Evolutionary conservation across 768 basidiomycete species (phyloP).

Genomic region (Trametes villosa): DNA sequence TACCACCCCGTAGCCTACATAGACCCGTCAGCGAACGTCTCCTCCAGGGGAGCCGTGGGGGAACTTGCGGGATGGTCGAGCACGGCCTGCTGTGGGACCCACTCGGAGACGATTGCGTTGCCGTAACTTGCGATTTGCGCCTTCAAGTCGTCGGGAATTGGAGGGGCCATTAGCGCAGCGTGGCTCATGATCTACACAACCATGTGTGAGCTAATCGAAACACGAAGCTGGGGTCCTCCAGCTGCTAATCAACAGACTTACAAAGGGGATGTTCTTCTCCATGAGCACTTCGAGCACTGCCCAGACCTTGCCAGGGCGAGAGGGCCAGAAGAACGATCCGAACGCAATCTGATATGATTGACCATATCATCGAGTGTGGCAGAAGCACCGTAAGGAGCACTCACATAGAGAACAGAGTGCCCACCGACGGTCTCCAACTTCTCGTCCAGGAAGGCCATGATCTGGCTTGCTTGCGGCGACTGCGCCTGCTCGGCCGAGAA

Average conservation of each 20-base stretch:
- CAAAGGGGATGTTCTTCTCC: conserved; percentile 13
- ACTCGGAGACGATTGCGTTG: neutral
- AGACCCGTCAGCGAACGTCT: no score
- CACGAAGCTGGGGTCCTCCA: no score
- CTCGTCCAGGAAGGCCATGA: conserved; percentile 5
- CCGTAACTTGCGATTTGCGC: neutral
- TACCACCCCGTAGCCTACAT: conserved; percentile 4
- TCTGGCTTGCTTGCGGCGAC: neutral
- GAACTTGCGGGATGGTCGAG: conserved; percentile 4
- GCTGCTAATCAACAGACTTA: neutral
- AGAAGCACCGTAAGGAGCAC: neutral
- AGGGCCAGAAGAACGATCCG: conserved; percentile 6
- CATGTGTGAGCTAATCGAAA: neutral
- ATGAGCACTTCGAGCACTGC: conserved; percentile 9
- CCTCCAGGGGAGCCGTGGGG: no score
- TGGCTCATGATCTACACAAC: neutral
- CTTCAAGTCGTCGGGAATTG: neutral
- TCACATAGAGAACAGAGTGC: conserved; percentile 2
- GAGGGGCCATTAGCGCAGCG: neutral
- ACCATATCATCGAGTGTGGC: neutral
- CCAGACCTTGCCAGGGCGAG: neutral
- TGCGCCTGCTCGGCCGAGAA: neutral
- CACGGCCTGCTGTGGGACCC: conserved; percentile 5
- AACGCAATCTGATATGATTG: conserved; percentile 1
- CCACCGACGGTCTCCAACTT: neutral